Evolutionary conservation across 176 grass and related monocot species (phyloP), one percentile per base, ranked within the genome.

Genomic region (Thinopyrum elongatum): DNA sequence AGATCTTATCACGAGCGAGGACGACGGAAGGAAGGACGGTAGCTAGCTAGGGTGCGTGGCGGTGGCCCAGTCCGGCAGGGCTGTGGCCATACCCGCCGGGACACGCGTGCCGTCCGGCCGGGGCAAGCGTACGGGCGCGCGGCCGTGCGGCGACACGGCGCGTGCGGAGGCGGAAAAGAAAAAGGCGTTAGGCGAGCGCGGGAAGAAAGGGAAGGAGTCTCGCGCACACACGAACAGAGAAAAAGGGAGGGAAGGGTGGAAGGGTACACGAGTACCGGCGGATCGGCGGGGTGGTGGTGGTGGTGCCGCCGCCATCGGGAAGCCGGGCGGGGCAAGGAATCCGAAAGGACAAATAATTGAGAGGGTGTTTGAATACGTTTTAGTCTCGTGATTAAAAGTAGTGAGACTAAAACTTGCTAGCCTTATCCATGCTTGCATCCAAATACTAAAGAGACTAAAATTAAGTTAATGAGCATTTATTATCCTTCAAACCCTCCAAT

Each of bases 311-410:
- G 28, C 57, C 9, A 80, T 44, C 26, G 49, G 33, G 72, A 49
- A 65, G n/a, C 22, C 57, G 28, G 60, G 19, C 46, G 51, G 73
- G 36, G 28, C 2, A 84, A 72, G 85, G 77, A 91, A 91, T 82
- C 80, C 59, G 5, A 27, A 76, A 91, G 86, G 76, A 82, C 70
- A 82, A 82, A 87, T 87, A 76, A 87, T 87, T 76, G 79, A n/a
- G n/a, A n/a, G n/a, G n/a, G n/a, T n/a, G n/a, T n/a, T n/a, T n/a
- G n/a, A n/a, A n/a, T n/a, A n/a, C n/a, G n/a, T n/a, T n/a, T n/a
- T n/a, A n/a, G n/a, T n/a, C n/a, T n/a, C n/a, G n/a, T n/a, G n/a
- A n/a, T n/a, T n/a, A n/a, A n/a, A n/a, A n/a, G n/a, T n/a, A n/a
- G n/a, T n/a, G n/a, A n/a, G n/a, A n/a, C n/a, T n/a, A n/a, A n/a